Evolutionary conservation across 768 basidiomycete species (phyloP).

Genomic region (Russula vinacea): DNA sequence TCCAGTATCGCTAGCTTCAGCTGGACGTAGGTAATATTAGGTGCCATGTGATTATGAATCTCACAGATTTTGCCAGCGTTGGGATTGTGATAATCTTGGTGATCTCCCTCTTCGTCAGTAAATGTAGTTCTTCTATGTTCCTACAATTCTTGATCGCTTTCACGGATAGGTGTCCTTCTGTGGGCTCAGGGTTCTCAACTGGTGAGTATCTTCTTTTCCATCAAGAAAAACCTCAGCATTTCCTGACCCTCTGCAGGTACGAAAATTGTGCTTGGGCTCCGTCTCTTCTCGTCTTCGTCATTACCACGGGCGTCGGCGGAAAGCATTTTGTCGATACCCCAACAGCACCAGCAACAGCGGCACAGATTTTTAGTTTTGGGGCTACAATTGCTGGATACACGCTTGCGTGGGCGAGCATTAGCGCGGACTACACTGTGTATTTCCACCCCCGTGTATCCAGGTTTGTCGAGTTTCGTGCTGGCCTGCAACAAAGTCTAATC

Average conservation of each 20-base stretch:
- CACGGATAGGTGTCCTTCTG: constrained; percentile 57
- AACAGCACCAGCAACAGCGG: constrained; percentile 52
- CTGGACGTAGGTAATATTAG: constrained; percentile 43
- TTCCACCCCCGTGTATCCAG: constrained; percentile 56
- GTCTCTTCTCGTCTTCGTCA: constrained; percentile 65
- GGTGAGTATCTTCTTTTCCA: constrained; percentile 37
- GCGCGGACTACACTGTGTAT: constrained; percentile 76
- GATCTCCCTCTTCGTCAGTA: constrained; percentile 53
- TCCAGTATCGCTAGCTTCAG: constrained; percentile 50
- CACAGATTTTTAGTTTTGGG: constrained; percentile 58
- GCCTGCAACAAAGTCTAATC: not conserved
- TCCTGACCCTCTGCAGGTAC: constrained; percentile 48
- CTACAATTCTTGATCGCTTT: not conserved
- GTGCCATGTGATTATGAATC: not conserved
- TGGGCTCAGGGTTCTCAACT: constrained; percentile 59
- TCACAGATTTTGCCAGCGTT: constrained; percentile 37
- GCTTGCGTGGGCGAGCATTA: constrained; percentile 57
- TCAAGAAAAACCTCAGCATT: not conserved
- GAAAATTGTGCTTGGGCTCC: constrained; percentile 77
- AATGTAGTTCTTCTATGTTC: constrained; percentile 3
- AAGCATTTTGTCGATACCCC: constrained; percentile 57
- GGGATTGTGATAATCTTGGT: constrained; percentile 78
- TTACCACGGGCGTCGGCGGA: constrained; percentile 70
- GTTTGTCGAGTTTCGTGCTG: constrained; percentile 36
- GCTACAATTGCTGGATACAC: constrained; percentile 71